phyloP scores from a whole-genome alignment of 257 asterid genomes.

The Penstemon eatonii region DNA sequence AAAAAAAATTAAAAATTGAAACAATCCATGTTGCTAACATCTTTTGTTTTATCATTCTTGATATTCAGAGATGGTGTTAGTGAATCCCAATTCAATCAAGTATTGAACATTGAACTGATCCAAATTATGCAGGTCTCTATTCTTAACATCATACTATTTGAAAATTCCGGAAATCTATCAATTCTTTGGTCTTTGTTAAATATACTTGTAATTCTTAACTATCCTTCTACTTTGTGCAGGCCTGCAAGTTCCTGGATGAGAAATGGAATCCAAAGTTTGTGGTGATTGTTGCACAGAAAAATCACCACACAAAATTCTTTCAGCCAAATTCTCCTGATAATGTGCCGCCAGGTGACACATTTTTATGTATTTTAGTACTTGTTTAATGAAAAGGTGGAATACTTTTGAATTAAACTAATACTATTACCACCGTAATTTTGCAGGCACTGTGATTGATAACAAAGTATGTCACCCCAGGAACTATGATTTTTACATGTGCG shows the following conservation, averaged over 20 bases:
- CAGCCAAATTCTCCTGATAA: constrained; percentile 80
- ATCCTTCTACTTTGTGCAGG: constrained; percentile 38
- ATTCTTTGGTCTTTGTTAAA: neutral
- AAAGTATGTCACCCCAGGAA: constrained; percentile 86
- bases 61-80: constrained; percentile 82
- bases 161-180: neutral
- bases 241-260: constrained; percentile 81
- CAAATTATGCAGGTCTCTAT: constrained; percentile 77
- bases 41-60: neutral
- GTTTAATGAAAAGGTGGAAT: neutral
- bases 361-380: neutral
- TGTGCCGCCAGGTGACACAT: constrained; percentile 73
- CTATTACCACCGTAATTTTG: constrained; percentile 21
- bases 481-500: constrained; percentile 86
- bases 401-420: neutral
- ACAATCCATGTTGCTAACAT: neutral
- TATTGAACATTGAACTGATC: constrained; percentile 70
- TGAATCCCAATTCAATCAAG: constrained; percentile 85
- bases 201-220: neutral
- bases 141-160: neutral
- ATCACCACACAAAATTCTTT: constrained; percentile 89
- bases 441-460: constrained; percentile 88
- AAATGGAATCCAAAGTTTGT: constrained; percentile 82
- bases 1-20: no score
- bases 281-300: constrained; percentile 84